Conservation (phyloP, 805 yeast genomes). For the Kazachstania viticola region DNA sequence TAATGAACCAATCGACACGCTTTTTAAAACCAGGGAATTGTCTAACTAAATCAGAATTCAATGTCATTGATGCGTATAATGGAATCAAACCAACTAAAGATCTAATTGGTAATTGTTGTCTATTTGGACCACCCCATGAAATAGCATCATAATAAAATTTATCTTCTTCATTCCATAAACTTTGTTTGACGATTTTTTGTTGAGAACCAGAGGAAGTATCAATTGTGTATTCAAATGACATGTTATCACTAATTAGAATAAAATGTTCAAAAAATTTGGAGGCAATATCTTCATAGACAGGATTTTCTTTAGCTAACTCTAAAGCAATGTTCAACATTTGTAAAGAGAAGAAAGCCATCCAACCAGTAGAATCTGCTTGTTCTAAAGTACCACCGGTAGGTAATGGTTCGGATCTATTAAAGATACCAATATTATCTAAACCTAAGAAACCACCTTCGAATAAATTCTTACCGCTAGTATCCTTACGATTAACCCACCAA, state of each 20-base stretch:
- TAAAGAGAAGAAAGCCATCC: conserved; percentile 91
- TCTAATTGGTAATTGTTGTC: conserved; percentile 68
- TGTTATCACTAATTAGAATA: conserved; percentile 82
- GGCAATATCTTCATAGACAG: conserved; percentile 87
- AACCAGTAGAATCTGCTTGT: conserved; percentile 93
- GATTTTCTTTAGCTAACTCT: conserved; percentile 74
- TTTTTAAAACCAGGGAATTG: conserved; percentile 74
- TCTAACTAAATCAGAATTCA: conserved; percentile 72
- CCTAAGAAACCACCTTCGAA: conserved; percentile 94
- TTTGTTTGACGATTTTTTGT: conserved; percentile 39
- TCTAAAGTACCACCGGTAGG: conserved; percentile 87
- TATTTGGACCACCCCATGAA: conserved; percentile 59
- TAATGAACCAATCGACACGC: conserved; percentile 74
- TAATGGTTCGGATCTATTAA: conserved; percentile 83
- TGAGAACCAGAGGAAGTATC: conserved; percentile 26
- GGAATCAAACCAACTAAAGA: conserved; percentile 90
- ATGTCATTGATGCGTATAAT: conserved; percentile 74
- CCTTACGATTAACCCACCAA: conserved; percentile 96
- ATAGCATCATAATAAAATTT: conserved; percentile 87
- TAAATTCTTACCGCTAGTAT: conserved; percentile 72
- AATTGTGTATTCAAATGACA: conserved; percentile 46
- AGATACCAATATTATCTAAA: conserved; percentile 82
- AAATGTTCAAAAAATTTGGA: conserved; percentile 91
- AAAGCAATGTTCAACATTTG: conserved; percentile 89
- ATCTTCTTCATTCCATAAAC: conserved; percentile 84